Conservation (phyloP, 495 filamentous ascomycete species). For the Aspergillus hancockii region DNA sequence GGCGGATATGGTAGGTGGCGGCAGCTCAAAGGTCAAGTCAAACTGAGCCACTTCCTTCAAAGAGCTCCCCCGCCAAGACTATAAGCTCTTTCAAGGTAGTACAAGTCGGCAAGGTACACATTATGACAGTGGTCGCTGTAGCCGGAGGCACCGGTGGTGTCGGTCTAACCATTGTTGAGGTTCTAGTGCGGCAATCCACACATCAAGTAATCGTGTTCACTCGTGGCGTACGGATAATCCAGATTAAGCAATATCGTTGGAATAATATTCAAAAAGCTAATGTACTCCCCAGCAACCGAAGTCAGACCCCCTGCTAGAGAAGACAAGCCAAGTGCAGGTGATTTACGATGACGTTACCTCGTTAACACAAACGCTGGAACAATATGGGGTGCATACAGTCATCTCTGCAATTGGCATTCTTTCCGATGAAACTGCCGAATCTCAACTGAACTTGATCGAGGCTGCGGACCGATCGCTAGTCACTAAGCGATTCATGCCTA, state of each 20-base stretch:
- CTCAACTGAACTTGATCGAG: slow-evolving; percentile 49
- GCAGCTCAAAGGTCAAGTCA: too few relatives aligned
- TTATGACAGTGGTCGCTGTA: slow-evolving; percentile 51
- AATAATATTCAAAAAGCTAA: not conserved
- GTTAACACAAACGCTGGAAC: slow-evolving; percentile 42
- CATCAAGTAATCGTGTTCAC: slow-evolving; percentile 47
- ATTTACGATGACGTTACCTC: slow-evolving; percentile 44
- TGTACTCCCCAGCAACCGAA: slow-evolving; percentile 8
- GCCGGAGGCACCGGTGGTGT: slow-evolving; percentile 56
- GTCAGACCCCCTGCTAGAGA: slow-evolving; percentile 4
- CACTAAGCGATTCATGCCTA: slow-evolving; percentile 51
- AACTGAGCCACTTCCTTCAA: not conserved
- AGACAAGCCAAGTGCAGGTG: slow-evolving; percentile 27
- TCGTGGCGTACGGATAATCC: slow-evolving; percentile 29
- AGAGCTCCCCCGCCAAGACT: not conserved
- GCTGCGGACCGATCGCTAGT: slow-evolving; percentile 46
- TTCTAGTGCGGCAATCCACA: slow-evolving; percentile 34
- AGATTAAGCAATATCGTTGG: not conserved
- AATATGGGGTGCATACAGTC: slow-evolving; percentile 50
- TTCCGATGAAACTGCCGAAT: slow-evolving; percentile 31
- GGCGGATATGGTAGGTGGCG: too few relatives aligned
- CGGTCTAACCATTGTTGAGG: slow-evolving; percentile 53
- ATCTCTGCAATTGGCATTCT: slow-evolving; percentile 50
- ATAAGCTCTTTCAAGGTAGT: not conserved
- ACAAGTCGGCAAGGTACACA: not conserved